Base-by-base conservation (phyloP, 1,284 basidiomycete genomes). In the Cryptococcus depauperatus region DNA sequence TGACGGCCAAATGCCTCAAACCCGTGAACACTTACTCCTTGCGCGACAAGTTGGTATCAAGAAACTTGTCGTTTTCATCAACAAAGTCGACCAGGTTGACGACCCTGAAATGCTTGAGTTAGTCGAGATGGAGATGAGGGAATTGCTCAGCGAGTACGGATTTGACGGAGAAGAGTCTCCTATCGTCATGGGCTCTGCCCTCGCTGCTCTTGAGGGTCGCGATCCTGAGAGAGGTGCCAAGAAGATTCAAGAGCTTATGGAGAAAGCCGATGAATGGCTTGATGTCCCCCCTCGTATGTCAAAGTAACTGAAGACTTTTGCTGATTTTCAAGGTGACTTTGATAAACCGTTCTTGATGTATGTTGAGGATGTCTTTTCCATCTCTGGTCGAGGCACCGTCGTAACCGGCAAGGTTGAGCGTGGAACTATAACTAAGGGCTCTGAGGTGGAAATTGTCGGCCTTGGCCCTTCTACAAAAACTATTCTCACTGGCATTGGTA, bases 51-150 rank as follows among this genome's bases (percentile, higher is more conserved):
- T 98, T 59, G 95, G 95, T 59, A 88, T 99, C 71, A 93, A 95
- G 76, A 90, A 86, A 73, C 81, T 99, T 34, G 89, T 98, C 54
- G 95, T 99, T 57, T 99, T 97, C 77, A 92, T 99, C 73, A 99
- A 98, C 85, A 65, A 65, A 46, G 84, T 98, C 54, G 95, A 99
- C 75, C 82, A 86, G 77, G 85, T 98, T 51, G 81, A 86, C 55
- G 95, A 99, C 78, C 80, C 83, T 26, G 95, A 99, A 78, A 97
- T 98, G 91, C 77, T 98, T 51, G 91, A 97, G 76, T 84, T 98
- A 48, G 95, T 99, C 54, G 95, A 99, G 64, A 98, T 99, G 93
- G 95, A 99, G 78, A 99, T 99, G 85, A 84, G 95, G 48, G 95
- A 99, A 68, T 77, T 99, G n/a, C 79, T 99, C 38, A 75, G 81